A percentile compares a stretch with the other conserved stretches of the same genome.
Evolutionary conservation across 495 filamentous ascomycete genomes (phyloP).

Genomic region (Aspergillus cristatus): DNA sequence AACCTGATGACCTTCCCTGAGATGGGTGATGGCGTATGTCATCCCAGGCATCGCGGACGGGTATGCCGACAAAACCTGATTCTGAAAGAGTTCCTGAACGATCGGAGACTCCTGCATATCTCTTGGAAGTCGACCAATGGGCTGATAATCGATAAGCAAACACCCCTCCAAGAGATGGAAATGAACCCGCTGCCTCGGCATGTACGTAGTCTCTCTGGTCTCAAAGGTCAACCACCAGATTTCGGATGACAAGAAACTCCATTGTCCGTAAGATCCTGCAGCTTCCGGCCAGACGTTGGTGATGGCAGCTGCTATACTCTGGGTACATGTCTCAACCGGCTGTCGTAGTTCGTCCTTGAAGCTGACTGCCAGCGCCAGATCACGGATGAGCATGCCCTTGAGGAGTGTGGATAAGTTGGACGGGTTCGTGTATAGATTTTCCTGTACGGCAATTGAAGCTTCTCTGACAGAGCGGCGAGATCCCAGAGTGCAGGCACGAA

Average conservation of each 20-base stretch:
- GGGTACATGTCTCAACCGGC: slow-evolving; percentile 12
- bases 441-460: neutral
- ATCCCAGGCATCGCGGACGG: slow-evolving; percentile 37
- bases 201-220: slow-evolving; percentile 3
- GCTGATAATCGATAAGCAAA: slow-evolving; percentile 45
- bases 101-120: slow-evolving; percentile 34
- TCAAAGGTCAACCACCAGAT: slow-evolving; percentile 19
- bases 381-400: slow-evolving; percentile 32
- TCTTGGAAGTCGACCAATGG: slow-evolving; percentile 41
- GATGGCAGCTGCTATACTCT: slow-evolving; percentile 14
- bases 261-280: slow-evolving; percentile 16
- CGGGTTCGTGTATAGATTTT: neutral
- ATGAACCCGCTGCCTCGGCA: slow-evolving; percentile 21
- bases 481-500: no score
- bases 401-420: slow-evolving; percentile 3
- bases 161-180: slow-evolving; percentile 48
- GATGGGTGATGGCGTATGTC: slow-evolving; percentile 27
- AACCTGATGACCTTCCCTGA: slow-evolving; percentile 22
- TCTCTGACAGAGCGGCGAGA: no score
- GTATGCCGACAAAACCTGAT: slow-evolving; percentile 24
- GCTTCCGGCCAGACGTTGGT: slow-evolving; percentile 8
- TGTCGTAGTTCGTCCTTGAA: slow-evolving; percentile 22
- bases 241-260: slow-evolving; percentile 8
- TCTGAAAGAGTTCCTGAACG: slow-evolving; percentile 34
- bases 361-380: slow-evolving; percentile 33